These are phyloP conservation scores for Ustilago vetiveriae DNA, from an alignment of 1,284 basidiomycete species.

Conservation along the genomic window DNA sequence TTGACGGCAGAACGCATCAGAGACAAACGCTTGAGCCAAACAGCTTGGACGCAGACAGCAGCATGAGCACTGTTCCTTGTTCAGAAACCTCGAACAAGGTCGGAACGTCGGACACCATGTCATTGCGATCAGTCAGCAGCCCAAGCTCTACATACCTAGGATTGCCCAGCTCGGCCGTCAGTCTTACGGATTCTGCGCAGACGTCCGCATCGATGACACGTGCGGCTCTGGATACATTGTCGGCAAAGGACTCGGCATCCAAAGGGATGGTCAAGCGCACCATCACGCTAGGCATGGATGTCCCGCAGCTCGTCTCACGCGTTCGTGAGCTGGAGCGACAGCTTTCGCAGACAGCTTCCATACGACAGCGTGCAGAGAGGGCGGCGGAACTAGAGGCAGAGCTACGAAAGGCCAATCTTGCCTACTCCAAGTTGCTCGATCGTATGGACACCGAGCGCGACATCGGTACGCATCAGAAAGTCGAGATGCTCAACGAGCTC, in stretches of 20 bases:
- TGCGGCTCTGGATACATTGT: neutral
- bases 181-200: conserved; percentile 14
- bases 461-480: conserved; percentile 33
- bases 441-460: conserved; percentile 37
- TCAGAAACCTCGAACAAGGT: conserved; percentile 3
- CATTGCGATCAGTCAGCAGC: conserved; percentile 29
- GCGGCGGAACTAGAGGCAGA: conserved; percentile 37
- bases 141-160: conserved; percentile 28
- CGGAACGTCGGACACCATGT: conserved; percentile 26
- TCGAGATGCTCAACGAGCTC: conserved; percentile 52
- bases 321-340: conserved; percentile 51
- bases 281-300: conserved; percentile 58
- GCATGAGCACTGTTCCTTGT: conserved; percentile 4
- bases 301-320: conserved; percentile 29
- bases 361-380: conserved; percentile 34
- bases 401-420: conserved; percentile 32
- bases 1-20: conserved; percentile 13
- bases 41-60: conserved; percentile 1
- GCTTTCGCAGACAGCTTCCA: conserved; percentile 28
- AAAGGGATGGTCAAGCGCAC: conserved; percentile 45
- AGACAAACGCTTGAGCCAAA: conserved; percentile 4
- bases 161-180: conserved; percentile 26
- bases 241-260: neutral
- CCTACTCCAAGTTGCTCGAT: conserved; percentile 27
- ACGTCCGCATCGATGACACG: conserved; percentile 14